These are phyloP conservation scores for Agaricales sp. DNA, from an alignment of 1,284 basidiomycete genomes.

Conservation along the genomic window DNA sequence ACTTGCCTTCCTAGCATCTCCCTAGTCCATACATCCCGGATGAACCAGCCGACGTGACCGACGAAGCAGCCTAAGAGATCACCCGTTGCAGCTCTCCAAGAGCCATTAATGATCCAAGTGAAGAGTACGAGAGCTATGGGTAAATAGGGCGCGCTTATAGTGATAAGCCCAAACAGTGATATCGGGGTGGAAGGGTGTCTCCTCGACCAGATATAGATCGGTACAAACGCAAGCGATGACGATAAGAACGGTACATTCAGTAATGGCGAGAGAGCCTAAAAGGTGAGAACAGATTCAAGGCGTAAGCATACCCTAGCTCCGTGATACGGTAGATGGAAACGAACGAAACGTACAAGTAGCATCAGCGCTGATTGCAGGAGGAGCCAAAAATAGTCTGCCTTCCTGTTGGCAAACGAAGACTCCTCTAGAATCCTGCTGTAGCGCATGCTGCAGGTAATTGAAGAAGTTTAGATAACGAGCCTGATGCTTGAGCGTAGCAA, in stretches of 20 bases:
- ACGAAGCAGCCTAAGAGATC: constrained; percentile 86
- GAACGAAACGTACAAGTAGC: constrained; percentile 56
- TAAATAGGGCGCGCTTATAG: constrained; percentile 92
- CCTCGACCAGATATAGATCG: constrained; percentile 95
- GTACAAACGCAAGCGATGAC: constrained; percentile 81
- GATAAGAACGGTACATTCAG: constrained; percentile 88
- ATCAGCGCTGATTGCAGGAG: constrained; percentile 72
- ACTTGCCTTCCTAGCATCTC: constrained; percentile 66
- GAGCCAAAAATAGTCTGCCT: constrained; percentile 92
- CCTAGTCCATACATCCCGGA: constrained; percentile 89
- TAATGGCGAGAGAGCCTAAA: constrained; percentile 70
- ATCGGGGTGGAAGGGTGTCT: constrained; percentile 92
- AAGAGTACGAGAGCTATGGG: constrained; percentile 85
- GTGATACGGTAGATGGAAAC: background rate
- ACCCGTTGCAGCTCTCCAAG: constrained; percentile 76
- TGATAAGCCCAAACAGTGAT: constrained; percentile 89
- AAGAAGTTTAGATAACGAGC: background rate
- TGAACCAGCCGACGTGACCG: constrained; percentile 88
- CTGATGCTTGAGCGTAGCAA: background rate
- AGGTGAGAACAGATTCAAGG: constrained; percentile 4
- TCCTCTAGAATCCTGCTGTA: constrained; percentile 96
- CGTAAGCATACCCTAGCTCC: background rate
- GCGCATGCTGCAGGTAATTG: constrained; percentile 63
- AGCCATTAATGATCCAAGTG: constrained; percentile 84
- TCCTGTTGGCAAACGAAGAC: constrained; percentile 84